Evolutionary conservation across 306 rosid genomes (phyloP), one percentile per base, ranked within the genome.

Genomic region (Ceratonia siliqua): DNA sequence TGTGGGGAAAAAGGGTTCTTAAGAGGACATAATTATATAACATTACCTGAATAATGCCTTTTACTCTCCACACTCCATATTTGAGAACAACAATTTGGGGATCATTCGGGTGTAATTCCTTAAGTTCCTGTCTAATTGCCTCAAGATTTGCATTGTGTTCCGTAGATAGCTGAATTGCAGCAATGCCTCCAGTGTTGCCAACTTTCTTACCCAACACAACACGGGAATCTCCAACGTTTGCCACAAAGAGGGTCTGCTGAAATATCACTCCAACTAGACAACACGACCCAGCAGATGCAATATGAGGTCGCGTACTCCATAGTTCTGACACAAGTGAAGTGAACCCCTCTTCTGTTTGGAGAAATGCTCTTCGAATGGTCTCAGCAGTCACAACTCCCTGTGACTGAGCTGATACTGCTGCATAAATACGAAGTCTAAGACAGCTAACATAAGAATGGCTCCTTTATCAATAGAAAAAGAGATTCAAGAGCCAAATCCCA

Each of bases 21-120:
- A 6, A 32, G 38, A 2, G 57, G 20, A 28, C 9, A 14, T 12
- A 45, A 73, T 49, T 14, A 77, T 24, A 52, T 17, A 21, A 56
- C 54, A 71, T 74, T 75, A 92, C 98, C 98, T 92, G 98, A 68
- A 92, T 92, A 73, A 92, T 92, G 78, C 98, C 98, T 81, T 92
- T 92, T 63, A 92, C 98, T 84, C 96, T 89, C 98, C 98, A 92
- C 70, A 92, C 94, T 54, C 96, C 98, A 72, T 87, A 94, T 87
- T 70, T 92, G 57, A 85, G 88, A 54, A 89, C 93, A 43, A 90
- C 98, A 69, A 92, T 82, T 76, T 90, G 87, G 68, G 98, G 88
- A 82, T 92, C 98, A 65, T 90, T 22, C 1, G 96, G 94, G 81
- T 92, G 98, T 63, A 81, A 72, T 27, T 85, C 96, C 70, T 25